Percentiles rank a stretch among this genome's conserved stretches.
Evolutionary conservation across 192 early-diverging fungal genomes (phyloP).

Genomic region (Umbelopsis vinacea): DNA sequence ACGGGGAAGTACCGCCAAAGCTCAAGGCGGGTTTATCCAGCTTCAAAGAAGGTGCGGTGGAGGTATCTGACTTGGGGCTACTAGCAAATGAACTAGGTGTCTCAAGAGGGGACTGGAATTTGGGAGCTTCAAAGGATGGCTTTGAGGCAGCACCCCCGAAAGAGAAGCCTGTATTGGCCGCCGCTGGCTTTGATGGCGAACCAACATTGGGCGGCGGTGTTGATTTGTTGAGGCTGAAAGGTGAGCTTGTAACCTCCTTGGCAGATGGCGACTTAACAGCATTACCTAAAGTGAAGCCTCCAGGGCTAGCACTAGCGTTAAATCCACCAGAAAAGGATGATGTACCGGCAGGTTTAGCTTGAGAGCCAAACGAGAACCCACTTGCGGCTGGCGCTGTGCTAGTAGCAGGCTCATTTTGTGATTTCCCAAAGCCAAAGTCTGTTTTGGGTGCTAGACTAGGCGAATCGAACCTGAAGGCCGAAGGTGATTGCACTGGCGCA

Average conservation of each 20-base stretch:
- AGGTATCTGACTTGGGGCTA: constrained; percentile 10
- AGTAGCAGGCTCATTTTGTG: too few species aligned
- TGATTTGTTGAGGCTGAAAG: too few species aligned
- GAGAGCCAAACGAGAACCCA: background rate
- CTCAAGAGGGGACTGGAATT: background rate
- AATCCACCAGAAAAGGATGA: background rate
- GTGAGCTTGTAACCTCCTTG: background rate
- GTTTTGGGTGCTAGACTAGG: background rate
- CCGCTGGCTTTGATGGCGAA: background rate
- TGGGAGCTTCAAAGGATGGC: background rate
- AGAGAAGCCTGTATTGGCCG: background rate
- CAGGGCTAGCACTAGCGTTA: too few species aligned
- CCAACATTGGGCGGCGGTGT: background rate
- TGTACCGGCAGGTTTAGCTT: background rate
- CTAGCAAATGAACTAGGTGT: constrained; percentile 8
- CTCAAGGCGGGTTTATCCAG: background rate
- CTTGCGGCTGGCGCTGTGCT: background rate
- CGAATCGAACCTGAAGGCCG: constrained; percentile 8
- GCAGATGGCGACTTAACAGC: background rate
- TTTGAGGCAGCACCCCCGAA: background rate
- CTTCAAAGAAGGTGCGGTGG: background rate
- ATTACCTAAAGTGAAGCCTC: too few species aligned
- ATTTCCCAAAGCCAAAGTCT: too few species aligned
- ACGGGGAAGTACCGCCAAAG: background rate
- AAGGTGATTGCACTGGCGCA: background rate